Evolutionary conservation across 2,329 filamentous ascomycete genomes (phyloP).

Genomic region (Nigrospora oryzae): DNA sequence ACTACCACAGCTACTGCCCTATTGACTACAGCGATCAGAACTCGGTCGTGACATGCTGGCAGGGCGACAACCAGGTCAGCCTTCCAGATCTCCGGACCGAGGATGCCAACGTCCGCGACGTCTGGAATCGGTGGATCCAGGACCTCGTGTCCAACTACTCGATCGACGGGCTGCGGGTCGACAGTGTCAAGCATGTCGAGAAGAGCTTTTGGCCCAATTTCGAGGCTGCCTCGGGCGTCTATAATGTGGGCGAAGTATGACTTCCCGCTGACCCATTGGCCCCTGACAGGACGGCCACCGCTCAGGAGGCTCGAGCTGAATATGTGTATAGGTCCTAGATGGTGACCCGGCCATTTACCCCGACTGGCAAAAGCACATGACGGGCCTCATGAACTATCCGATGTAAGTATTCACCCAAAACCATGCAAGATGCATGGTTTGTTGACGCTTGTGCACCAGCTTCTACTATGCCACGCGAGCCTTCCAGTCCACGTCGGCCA

Average conservation of each 20-base stretch:
- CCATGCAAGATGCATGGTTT: too few relatives aligned
- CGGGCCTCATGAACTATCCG: slow-evolving; percentile 41
- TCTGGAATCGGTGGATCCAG: slow-evolving; percentile 39
- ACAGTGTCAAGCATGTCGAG: slow-evolving; percentile 39
- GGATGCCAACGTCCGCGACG: slow-evolving; percentile 27
- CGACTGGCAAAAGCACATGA: slow-evolving; percentile 37
- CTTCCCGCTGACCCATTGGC: too few relatives aligned
- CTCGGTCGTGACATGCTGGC: slow-evolving; percentile 35
- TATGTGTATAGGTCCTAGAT: slow-evolving; percentile 23
- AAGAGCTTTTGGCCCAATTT: slow-evolving; percentile 39
- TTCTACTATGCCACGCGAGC: slow-evolving; percentile 31
- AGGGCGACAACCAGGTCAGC: slow-evolving; percentile 35
- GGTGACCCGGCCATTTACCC: slow-evolving; percentile 33
- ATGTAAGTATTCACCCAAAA: slow-evolving; percentile 20
- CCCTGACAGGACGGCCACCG: too few relatives aligned
- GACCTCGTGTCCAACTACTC: slow-evolving; percentile 39
- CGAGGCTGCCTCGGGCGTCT: slow-evolving; percentile 33
- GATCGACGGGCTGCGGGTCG: slow-evolving; percentile 41
- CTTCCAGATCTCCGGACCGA: slow-evolving; percentile 38
- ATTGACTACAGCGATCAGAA: slow-evolving; percentile 38
- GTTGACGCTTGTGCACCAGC: slow-evolving; percentile 8
- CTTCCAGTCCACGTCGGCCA: slow-evolving; percentile 18
- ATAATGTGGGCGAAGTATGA: slow-evolving; percentile 36
- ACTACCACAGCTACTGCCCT: slow-evolving; percentile 48
- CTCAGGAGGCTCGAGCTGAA: too few relatives aligned